Conservation (phyloP, 257 asterid genomes). For the Ilex asprella region DNA sequence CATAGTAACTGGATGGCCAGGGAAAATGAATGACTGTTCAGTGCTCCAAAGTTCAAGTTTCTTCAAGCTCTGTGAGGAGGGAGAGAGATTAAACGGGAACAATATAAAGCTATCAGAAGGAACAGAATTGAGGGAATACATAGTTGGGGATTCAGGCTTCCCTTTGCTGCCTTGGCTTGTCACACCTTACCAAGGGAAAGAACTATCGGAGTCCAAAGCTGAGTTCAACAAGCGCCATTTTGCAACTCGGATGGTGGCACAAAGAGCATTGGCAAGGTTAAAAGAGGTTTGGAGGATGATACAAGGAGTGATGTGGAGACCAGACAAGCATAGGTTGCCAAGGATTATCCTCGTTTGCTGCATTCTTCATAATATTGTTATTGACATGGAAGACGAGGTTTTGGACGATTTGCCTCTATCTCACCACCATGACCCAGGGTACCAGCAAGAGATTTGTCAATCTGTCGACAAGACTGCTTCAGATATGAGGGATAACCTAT, state of each 20-base stretch:
- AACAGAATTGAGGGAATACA: constrained; percentile 47
- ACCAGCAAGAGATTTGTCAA: constrained; percentile 42
- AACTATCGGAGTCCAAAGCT: constrained; percentile 27
- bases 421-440: constrained; percentile 52
- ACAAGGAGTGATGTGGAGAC: constrained; percentile 77
- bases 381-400: constrained; percentile 65
- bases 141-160: constrained; percentile 59
- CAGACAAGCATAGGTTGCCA: constrained; percentile 82
- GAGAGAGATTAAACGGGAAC: constrained; percentile 47
- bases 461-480: constrained; percentile 41
- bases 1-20: constrained; percentile 77
- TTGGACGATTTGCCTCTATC: constrained; percentile 28
- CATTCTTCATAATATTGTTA: constrained; percentile 75
- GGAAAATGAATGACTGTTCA: constrained; percentile 49
- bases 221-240: constrained; percentile 47
- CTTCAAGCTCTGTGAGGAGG: constrained; percentile 45
- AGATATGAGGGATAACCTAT: constrained; percentile 42
- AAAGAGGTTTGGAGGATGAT: constrained; percentile 82
- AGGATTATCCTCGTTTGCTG: constrained; percentile 80
- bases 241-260: constrained; percentile 44
- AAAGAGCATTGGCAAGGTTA: constrained; percentile 53
- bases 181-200: constrained; percentile 60
- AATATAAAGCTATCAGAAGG: constrained; percentile 22
- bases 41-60: constrained; percentile 53
- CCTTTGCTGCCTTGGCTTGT: constrained; percentile 78